Conservation (phyloP, 441 rosid genomes). For the Manihot esculenta region DNA sequence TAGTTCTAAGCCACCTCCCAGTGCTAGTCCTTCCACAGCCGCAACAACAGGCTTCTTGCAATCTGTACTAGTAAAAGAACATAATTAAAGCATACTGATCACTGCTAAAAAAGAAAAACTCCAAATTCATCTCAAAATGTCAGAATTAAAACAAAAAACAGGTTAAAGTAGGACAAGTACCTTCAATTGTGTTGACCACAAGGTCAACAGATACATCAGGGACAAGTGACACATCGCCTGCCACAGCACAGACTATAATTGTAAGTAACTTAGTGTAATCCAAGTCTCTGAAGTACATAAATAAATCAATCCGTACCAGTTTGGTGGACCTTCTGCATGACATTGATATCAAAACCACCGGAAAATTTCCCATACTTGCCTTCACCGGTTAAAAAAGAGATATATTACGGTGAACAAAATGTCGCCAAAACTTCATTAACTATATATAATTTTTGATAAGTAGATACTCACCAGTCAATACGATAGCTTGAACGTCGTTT, state of each 20-base stretch:
- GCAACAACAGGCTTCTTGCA: conserved; percentile 94
- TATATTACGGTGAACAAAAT: not conserved
- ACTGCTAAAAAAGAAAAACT: not conserved
- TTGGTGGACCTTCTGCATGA: conserved; percentile 66
- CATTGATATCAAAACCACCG: conserved; percentile 91
- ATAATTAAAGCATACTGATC: not conserved
- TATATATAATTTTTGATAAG: no score
- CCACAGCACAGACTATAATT: conserved; percentile 19
- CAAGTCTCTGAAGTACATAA: not conserved
- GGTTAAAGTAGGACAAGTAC: conserved; percentile 31
- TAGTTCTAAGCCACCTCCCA: conserved; percentile 96
- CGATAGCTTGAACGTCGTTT: conserved; percentile 78
- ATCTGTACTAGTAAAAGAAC: conserved; percentile 39
- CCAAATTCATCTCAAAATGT: not conserved
- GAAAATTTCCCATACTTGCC: conserved; percentile 87
- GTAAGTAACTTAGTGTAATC: not conserved
- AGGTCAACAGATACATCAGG: conserved; percentile 88
- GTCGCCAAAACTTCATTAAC: not conserved
- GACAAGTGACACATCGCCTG: conserved; percentile 70
- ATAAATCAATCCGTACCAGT: conserved; percentile 44
- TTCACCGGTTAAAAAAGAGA: conserved; percentile 29
- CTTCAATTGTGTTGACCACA: conserved; percentile 74
- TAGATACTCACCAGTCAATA: conserved; percentile 56
- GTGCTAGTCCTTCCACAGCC: conserved; percentile 94
- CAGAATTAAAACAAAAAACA: not conserved